These are phyloP conservation scores for Cinnamomum micranthum DNA, from an alignment of 164 flowering plant species.

Conservation along the genomic window DNA sequence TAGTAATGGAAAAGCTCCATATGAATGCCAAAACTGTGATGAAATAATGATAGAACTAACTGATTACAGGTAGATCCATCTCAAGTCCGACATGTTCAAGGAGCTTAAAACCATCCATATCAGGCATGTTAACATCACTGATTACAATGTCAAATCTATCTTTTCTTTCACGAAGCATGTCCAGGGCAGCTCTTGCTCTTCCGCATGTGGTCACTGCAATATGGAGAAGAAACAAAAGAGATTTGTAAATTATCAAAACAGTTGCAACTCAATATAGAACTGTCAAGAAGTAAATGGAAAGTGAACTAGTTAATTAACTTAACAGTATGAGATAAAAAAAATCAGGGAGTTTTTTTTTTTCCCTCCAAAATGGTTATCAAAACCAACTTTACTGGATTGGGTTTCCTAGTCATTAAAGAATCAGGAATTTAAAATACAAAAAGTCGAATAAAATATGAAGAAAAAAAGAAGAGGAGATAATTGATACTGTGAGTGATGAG, in stretches of 20 bases:
- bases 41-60: conserved; percentile 40
- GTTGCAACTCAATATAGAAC: not conserved
- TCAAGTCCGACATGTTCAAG: conserved; percentile 96
- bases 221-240: conserved; percentile 5
- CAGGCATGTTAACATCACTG: conserved; percentile 99
- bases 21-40: not conserved
- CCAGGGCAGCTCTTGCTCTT: conserved; percentile 79
- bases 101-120: conserved; percentile 99
- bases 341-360: not conserved
- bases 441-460: not conserved
- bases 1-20: not conserved
- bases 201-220: conserved; percentile 85
- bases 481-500: too few species aligned
- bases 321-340: not conserved
- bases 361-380: not conserved
- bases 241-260: too few species aligned
- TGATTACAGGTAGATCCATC: conserved; percentile 97
- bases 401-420: not conserved
- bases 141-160: conserved; percentile 88
- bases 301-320: not conserved
- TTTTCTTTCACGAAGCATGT: conserved; percentile 78
- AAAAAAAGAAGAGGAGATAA: too few species aligned
- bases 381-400: not conserved
- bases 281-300: not conserved
- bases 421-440: not conserved